Evolutionary conservation across 1,284 basidiomycete species (phyloP), one percentile per base, ranked within the genome.

Genomic region (Ustilago shanxiensis): DNA sequence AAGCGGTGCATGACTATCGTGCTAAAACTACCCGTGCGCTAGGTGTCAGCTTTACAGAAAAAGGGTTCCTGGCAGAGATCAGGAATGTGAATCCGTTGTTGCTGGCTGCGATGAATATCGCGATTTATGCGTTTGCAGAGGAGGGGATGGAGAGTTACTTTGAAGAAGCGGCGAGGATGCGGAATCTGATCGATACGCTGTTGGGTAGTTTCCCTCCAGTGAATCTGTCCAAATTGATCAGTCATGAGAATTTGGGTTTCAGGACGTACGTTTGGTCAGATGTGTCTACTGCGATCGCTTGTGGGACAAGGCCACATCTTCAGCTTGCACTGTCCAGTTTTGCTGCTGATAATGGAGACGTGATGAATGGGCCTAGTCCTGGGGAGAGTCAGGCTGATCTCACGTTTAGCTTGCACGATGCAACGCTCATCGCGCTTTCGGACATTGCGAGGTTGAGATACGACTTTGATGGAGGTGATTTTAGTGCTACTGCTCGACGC

Each of bases 71-170:
- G 51, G 33, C 62, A 14, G 72, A 74, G 49, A 39, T 64, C 20
- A 31, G 14, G 3, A 49, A 56, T 3, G 60, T 70, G 51, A 74
- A 74, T 18, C 65, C 72, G 18, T 44, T 74, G 41, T 56, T 74
- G 24, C 39, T 74, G 60, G 56, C 72, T 2, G 58, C 72, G 51
- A 31, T 74, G 33, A 74, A 74, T 62, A 66, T 74, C 31, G 72
- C 72, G 29, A 74, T 70, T 52, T 74, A 74, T 28, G 63, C 72
- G 0, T 74, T 74, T 51, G 72, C 72, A 2, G 72, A 74, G 35
- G 72, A 74, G 45, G 66, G 66, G 10, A 66, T 69, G 58, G 51
- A 69, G 56, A 69, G 66, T 18, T 74, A 69, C 39, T 74, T 66
- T 45, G 66, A 74, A 20, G 72, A 69, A 37, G 66, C 66, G 2